Evolutionary conservation across 1,284 basidiomycete species (phyloP).

Genomic region (Abortiporus biennis): DNA sequence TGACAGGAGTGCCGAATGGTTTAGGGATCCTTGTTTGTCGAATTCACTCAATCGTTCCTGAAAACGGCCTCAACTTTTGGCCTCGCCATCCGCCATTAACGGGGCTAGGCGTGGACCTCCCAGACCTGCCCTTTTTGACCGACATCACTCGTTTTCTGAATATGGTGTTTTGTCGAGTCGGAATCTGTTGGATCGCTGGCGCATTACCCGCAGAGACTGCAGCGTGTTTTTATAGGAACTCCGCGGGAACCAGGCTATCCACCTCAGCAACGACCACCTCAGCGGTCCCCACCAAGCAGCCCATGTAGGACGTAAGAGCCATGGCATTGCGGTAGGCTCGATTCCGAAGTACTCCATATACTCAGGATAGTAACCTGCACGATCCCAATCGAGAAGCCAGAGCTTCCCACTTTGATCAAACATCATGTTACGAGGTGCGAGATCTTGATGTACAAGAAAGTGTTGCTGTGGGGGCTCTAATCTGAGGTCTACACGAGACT

Average conservation of each 20-base stretch:
- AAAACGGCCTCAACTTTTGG: too few species aligned
- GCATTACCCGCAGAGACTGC: not conserved
- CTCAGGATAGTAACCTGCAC: slow-evolving; percentile 15
- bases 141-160: too few species aligned
- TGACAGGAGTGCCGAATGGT: too few species aligned
- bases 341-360: slow-evolving; percentile 16
- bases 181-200: not conserved
- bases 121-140: too few species aligned
- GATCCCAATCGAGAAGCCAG: slow-evolving; percentile 18
- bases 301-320: not conserved
- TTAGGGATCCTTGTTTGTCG: too few species aligned
- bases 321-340: not conserved
- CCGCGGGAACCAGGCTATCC: not conserved
- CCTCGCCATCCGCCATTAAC: too few species aligned
- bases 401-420: slow-evolving; percentile 13
- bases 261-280: not conserved
- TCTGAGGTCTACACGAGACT: slow-evolving; percentile 5
- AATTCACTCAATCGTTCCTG: too few species aligned
- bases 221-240: not conserved
- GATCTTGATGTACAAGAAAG: slow-evolving; percentile 14
- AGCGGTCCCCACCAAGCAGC: not conserved
- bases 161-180: not conserved
- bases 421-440: slow-evolving; percentile 15
- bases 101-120: too few species aligned
- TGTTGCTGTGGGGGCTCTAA: slow-evolving; percentile 3